Evolutionary conservation across 148 eudicot genomes (phyloP), one percentile per base, ranked within the genome.

Genomic region (Chenopodium quinoa): DNA sequence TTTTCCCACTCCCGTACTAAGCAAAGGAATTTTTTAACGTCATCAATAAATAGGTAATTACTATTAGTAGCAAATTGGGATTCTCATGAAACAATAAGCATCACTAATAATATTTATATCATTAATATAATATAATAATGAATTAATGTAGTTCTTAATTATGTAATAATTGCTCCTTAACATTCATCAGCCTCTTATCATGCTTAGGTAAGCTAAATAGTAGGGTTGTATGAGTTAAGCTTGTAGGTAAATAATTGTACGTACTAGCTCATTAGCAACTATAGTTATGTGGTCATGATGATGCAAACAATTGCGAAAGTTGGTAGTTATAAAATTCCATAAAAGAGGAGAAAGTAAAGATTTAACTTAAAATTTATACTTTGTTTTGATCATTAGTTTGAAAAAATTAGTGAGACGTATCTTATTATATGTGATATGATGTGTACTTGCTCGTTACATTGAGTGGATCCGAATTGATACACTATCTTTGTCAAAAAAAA

Each of bases 161-260:
- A 56, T 4, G 60, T 56, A 23, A 65, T n/a, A 40, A 71, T 63
- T 40, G 9, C 1, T 60, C 20, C 19, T 4, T 70, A 52, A 23
- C 46, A 75, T 76, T 75, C 82, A 85, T 85, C 82, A 85, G 65
- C 79, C 78, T 58, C 11, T 56, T 37, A 82, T 85, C 84, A 85
- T 69, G 87, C 87, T 85, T 85, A 85, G 79, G 82, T 85, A 85
- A 85, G 84, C 84, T 77, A 46, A 73, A 84, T 77, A 46, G 66
- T 56, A 52, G 64, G 44, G 27, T 31, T n/a, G 37, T 75, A 52
- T 52, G 71, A 32, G 25, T 37, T 52, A 72, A 69, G 65, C 73
- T 69, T n/a, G 44, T 73, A 25, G 7, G 17, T 74, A 40, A 14
- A 27, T 74, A 74, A 74, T 50, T 74, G 77, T 74, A 74, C 63